Evolutionary conservation across 257 asterid genomes (phyloP).

Genomic region (Ilex aquifolium): DNA sequence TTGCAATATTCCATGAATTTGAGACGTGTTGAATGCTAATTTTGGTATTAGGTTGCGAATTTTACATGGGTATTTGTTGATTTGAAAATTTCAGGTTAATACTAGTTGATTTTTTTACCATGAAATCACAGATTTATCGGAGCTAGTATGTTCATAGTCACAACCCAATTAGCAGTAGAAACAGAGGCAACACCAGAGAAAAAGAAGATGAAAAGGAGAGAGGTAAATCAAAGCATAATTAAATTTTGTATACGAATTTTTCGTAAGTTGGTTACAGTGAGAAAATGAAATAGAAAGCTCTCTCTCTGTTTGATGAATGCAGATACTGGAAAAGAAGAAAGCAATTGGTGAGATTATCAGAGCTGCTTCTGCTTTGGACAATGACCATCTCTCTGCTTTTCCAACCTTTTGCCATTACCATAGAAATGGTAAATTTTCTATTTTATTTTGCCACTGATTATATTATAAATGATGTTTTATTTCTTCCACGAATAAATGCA

Average conservation of each 20-base stretch:
- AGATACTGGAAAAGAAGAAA: constrained; percentile 70
- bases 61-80: too few relatives aligned
- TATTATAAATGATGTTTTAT: too few relatives aligned
- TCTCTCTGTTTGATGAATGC: constrained; percentile 20
- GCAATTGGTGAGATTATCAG: constrained; percentile 34
- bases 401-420: constrained; percentile 50
- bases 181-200: constrained; percentile 21
- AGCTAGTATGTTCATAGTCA: too few relatives aligned
- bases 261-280: not conserved
- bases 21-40: too few relatives aligned
- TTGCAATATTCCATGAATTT: too few relatives aligned
- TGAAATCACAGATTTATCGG: too few relatives aligned
- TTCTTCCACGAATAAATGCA: not conserved
- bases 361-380: constrained; percentile 42
- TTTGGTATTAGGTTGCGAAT: too few relatives aligned
- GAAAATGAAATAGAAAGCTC: not conserved
- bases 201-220: constrained; percentile 37
- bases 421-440: constrained; percentile 34
- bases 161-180: constrained; percentile 24
- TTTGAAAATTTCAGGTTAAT: too few relatives aligned
- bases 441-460: not conserved
- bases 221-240: constrained; percentile 25
- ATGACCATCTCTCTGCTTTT: constrained; percentile 50
- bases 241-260: not conserved
- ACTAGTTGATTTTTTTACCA: too few relatives aligned